Evolutionary conservation across 2,329 filamentous ascomycete genomes (phyloP).

Genomic region (Monilinia fructigena): DNA sequence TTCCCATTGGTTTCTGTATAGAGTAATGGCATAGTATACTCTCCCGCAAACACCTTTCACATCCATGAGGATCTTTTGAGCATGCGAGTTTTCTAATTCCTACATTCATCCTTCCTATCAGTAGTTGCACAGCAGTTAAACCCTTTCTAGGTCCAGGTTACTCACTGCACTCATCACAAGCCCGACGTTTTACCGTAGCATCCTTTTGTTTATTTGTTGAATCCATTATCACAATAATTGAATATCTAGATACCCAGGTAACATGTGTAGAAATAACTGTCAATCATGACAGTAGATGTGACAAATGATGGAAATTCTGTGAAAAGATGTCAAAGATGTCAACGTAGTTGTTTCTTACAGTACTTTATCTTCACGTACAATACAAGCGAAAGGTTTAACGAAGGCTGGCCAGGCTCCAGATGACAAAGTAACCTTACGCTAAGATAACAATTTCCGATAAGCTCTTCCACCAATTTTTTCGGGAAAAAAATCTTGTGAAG

Average conservation of each 20-base stretch:
- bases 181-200: slow-evolving; percentile 51
- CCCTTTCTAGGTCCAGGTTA: slow-evolving; percentile 28
- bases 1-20: slow-evolving; percentile 64
- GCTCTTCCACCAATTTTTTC: slow-evolving; percentile 22
- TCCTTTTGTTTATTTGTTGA: slow-evolving; percentile 23
- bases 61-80: slow-evolving; percentile 60
- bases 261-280: neutral
- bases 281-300: neutral
- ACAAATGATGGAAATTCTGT: neutral
- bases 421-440: slow-evolving; percentile 24
- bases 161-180: slow-evolving; percentile 68
- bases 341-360: slow-evolving; percentile 3
- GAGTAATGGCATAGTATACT: slow-evolving; percentile 60
- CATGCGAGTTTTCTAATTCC: slow-evolving; percentile 64
- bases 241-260: neutral
- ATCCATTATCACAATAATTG: slow-evolving; percentile 26
- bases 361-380: neutral
- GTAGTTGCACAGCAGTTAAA: slow-evolving; percentile 23
- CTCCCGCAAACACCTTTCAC: slow-evolving; percentile 57
- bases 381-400: neutral
- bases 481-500: slow-evolving; percentile 27
- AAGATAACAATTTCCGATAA: slow-evolving; percentile 31
- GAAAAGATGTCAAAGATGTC: neutral
- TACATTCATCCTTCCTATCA: slow-evolving; percentile 39
- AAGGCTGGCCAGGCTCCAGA: neutral